phyloP scores from a whole-genome alignment of 805 yeast species.

The Starmerella cellae region DNA sequence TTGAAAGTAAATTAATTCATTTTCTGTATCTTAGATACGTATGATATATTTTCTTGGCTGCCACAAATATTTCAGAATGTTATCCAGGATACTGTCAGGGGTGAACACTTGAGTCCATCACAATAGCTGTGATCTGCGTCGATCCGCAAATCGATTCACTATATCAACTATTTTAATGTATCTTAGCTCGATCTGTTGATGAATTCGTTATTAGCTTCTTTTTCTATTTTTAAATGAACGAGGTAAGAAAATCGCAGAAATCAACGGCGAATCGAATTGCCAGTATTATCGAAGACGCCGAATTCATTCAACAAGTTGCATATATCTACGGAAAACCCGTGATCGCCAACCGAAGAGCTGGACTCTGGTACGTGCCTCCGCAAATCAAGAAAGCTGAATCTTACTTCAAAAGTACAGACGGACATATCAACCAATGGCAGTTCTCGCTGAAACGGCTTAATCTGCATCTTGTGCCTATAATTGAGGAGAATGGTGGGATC shows the following conservation, averaged over 20 bases:
- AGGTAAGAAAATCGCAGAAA: slow-evolving; percentile 31
- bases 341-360: slow-evolving; percentile 72
- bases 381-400: slow-evolving; percentile 33
- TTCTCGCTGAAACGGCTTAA: slow-evolving; percentile 64
- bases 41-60: too few species aligned
- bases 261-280: slow-evolving; percentile 39
- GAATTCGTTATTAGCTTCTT: too few species aligned
- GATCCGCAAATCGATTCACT: too few species aligned
- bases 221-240: too few species aligned
- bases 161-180: too few species aligned
- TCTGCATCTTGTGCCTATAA: slow-evolving; percentile 47
- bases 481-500: slow-evolving; percentile 33
- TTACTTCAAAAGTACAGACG: slow-evolving; percentile 86
- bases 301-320: slow-evolving; percentile 35
- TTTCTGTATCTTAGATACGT: too few species aligned
- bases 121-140: too few species aligned
- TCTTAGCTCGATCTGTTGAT: too few species aligned
- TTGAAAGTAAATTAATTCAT: too few species aligned
- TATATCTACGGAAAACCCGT: slow-evolving; percentile 27
- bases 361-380: slow-evolving; percentile 66
- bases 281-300: slow-evolving; percentile 54
- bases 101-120: too few species aligned
- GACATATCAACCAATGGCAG: slow-evolving; percentile 71
- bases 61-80: too few species aligned
- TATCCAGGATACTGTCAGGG: too few species aligned